A percentile compares a stretch with the other conserved stretches of the same genome.
Conservation (phyloP, 2,329 filamentous ascomycete genomes). For the Colletotrichum sublineola region DNA sequence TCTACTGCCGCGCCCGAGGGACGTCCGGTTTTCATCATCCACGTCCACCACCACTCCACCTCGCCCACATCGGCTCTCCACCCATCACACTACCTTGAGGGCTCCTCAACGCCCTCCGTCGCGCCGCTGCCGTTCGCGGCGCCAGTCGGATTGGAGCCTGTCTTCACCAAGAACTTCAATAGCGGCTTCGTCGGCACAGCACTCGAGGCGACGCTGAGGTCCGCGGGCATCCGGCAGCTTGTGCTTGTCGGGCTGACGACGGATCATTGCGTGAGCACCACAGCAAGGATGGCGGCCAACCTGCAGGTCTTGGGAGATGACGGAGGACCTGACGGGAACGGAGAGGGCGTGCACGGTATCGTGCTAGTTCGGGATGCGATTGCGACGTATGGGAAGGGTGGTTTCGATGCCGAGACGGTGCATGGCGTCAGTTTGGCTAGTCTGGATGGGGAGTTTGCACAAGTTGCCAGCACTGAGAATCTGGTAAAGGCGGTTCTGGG, state of each 20-base stretch:
- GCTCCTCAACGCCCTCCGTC: constrained; percentile 49
- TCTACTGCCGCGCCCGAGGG: constrained; percentile 13
- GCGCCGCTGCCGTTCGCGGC: constrained; percentile 46
- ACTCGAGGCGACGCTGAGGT: constrained; percentile 54
- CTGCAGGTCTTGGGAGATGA: constrained; percentile 56
- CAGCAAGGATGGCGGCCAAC: constrained; percentile 61
- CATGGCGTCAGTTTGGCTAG: constrained; percentile 60
- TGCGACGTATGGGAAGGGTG: constrained; percentile 58
- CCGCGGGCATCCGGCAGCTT: constrained; percentile 52
- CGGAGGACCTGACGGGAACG: constrained; percentile 47
- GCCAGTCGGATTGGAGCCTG: constrained; percentile 51
- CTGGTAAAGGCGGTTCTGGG: constrained; percentile 45
- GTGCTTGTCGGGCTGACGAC: constrained; percentile 59
- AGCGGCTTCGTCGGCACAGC: constrained; percentile 61
- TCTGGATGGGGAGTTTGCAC: constrained; percentile 60
- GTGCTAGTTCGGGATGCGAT: constrained; percentile 61
- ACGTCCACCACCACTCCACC: constrained; percentile 60
- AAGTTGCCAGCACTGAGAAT: constrained; percentile 53
- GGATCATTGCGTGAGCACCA: constrained; percentile 64
- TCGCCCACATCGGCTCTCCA: constrained; percentile 52
- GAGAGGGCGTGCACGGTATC: constrained; percentile 48
- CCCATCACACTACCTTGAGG: constrained; percentile 48
- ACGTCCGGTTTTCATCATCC: constrained; percentile 54
- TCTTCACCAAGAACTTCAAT: constrained; percentile 60
- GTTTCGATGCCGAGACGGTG: constrained; percentile 59